Conservation (phyloP, 306 rosid species). For the Canavalia ensiformis region DNA sequence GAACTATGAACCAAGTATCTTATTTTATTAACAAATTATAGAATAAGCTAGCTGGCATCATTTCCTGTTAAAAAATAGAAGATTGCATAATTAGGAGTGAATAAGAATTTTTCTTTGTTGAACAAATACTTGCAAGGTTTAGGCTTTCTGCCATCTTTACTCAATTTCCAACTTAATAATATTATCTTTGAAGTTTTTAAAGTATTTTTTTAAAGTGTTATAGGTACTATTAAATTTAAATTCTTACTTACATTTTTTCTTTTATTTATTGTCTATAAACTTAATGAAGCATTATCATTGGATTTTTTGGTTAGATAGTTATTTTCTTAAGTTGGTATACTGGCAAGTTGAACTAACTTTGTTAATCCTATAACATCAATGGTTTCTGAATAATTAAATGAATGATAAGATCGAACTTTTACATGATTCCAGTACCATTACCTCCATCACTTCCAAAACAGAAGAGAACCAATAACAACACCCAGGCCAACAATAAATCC, state of each 20-base stretch:
- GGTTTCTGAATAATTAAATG: too few species aligned
- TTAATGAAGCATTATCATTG: constrained; percentile 51
- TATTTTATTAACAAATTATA: constrained; percentile 58
- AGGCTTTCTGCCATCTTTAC: constrained; percentile 56
- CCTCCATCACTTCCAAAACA: too few species aligned
- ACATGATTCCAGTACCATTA: too few species aligned
- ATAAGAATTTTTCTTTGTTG: constrained; percentile 28
- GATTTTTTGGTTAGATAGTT: too few species aligned
- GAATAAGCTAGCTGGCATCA: constrained; percentile 53
- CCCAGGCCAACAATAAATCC: too few species aligned
- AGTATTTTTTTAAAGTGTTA: constrained; percentile 39
- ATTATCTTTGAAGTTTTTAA: constrained; percentile 34
- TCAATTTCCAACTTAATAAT: constrained; percentile 58
- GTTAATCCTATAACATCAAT: too few species aligned
- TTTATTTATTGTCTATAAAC: too few species aligned
- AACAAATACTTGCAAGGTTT: too few species aligned
- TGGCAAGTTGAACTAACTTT: constrained; percentile 71
- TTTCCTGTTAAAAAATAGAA: not conserved
- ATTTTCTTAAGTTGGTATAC: constrained; percentile 77
- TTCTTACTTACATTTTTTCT: too few species aligned
- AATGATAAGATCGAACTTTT: too few species aligned
- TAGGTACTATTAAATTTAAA: constrained; percentile 37
- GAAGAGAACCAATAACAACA: too few species aligned
- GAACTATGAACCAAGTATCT: too few species aligned
- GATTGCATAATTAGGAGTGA: not conserved